Conservation (phyloP, 176 grass and related monocot genomes). For the Eleusine indica region DNA sequence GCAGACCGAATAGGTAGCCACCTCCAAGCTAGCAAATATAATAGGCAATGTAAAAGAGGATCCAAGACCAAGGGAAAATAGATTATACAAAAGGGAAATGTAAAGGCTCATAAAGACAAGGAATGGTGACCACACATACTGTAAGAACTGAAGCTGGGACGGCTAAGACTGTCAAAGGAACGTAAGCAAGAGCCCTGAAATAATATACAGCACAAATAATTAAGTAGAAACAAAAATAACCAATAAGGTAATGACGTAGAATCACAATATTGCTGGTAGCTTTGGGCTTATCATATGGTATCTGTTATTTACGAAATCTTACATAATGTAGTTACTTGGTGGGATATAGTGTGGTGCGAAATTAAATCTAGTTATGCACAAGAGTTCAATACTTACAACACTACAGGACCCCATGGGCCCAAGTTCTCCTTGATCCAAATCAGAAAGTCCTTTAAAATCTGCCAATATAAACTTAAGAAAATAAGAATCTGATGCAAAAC, state of each 20-base stretch:
- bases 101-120: background rate
- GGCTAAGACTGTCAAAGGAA: slow-evolving; percentile 90
- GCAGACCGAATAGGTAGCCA: slow-evolving; percentile 95
- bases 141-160: slow-evolving; percentile 98
- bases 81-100: slow-evolving; percentile 3
- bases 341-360: background rate
- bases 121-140: slow-evolving; percentile 48
- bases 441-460: slow-evolving; percentile 97
- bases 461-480: slow-evolving; percentile 35
- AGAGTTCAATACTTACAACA: slow-evolving; percentile 74
- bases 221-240: background rate
- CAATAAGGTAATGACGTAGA: background rate
- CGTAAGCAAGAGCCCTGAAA: slow-evolving; percentile 89
- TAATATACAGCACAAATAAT: slow-evolving; percentile 33
- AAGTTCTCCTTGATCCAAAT: slow-evolving; percentile 95
- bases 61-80: background rate
- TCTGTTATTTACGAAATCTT: background rate
- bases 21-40: slow-evolving; percentile 83
- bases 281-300: background rate
- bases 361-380: slow-evolving; percentile 22
- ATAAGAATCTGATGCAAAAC: slow-evolving; percentile 5
- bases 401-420: slow-evolving; percentile 96
- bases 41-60: slow-evolving; percentile 6
- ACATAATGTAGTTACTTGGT: background rate
- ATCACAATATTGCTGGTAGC: background rate